phyloP scores from a whole-genome alignment of 2,329 filamentous ascomycete genomes.

The Hymenoscyphus repandus region DNA sequence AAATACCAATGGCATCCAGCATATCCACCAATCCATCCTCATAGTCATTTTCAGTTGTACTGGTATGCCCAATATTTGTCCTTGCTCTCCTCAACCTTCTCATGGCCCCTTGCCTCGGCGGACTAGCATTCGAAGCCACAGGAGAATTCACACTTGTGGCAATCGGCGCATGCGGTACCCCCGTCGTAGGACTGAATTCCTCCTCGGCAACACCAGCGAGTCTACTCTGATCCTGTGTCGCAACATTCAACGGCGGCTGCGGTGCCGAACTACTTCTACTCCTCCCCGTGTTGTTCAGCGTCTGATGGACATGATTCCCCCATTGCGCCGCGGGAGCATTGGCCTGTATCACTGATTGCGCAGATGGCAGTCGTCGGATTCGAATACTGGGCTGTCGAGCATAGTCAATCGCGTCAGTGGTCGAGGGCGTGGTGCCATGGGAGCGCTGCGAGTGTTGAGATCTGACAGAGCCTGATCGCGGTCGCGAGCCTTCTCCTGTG shows the following conservation, averaged over 20 bases:
- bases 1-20: conserved; percentile 61
- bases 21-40: conserved; percentile 60
- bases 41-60: conserved; percentile 41
- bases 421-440: not conserved
- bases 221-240: not conserved
- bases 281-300: conserved; percentile 4
- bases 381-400: conserved; percentile 5
- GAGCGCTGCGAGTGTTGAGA: not conserved
- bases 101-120: conserved; percentile 1
- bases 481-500: not conserved
- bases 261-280: conserved; percentile 20
- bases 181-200: conserved; percentile 9
- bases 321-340: not conserved
- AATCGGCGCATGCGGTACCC: not conserved
- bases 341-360: not conserved
- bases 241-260: conserved; percentile 3
- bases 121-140: not conserved
- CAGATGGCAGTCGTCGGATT: conserved; percentile 3
- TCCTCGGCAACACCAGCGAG: conserved; percentile 18
- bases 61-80: conserved; percentile 13
- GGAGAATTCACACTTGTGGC: not conserved
- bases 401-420: not conserved
- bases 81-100: conserved; percentile 18
- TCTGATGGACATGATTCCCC: not conserved
- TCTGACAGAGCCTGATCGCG: not conserved